Percentiles rank a stretch among this genome's conserved stretches.
Evolutionary conservation across 805 yeast genomes (phyloP).

Genomic region (Candida endomychidarum): DNA sequence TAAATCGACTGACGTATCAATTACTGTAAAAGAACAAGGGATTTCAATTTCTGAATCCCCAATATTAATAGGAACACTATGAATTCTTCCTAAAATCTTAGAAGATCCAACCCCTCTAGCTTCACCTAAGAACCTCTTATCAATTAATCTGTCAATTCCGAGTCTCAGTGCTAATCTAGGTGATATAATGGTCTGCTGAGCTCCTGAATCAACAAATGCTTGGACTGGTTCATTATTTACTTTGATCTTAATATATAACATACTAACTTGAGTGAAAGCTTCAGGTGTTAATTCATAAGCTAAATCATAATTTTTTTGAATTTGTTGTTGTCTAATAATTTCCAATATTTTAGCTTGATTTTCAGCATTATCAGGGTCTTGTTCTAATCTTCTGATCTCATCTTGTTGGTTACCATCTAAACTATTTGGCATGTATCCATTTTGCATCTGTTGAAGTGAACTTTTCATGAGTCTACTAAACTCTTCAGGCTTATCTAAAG

Average conservation of each 20-base stretch:
- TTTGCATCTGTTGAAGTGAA: slow-evolving; percentile 32
- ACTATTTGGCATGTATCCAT: slow-evolving; percentile 7
- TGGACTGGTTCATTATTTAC: slow-evolving; percentile 80
- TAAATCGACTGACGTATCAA: slow-evolving; percentile 73
- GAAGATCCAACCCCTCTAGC: slow-evolving; percentile 91
- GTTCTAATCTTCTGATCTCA: slow-evolving; percentile 54
- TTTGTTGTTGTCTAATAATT: slow-evolving; percentile 64
- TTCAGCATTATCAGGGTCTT: slow-evolving; percentile 70
- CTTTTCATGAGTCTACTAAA: slow-evolving; percentile 45
- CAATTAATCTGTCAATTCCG: slow-evolving; percentile 71
- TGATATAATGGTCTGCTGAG: slow-evolving; percentile 83
- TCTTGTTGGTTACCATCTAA: slow-evolving; percentile 33
- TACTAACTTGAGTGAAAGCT: slow-evolving; percentile 74
- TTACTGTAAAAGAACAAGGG: slow-evolving; percentile 40
- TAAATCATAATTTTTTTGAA: slow-evolving; percentile 73
- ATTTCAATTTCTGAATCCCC: slow-evolving; percentile 48
- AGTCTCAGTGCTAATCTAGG: slow-evolving; percentile 73
- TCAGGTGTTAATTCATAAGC: slow-evolving; percentile 93
- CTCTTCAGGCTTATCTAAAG: slow-evolving; percentile 46
- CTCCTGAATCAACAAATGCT: slow-evolving; percentile 97
- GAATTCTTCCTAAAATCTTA: slow-evolving; percentile 78
- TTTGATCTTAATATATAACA: slow-evolving; percentile 77
- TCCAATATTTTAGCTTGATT: slow-evolving; percentile 66
- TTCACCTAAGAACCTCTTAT: slow-evolving; percentile 73
- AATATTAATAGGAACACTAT: slow-evolving; percentile 81